Conservation (phyloP, 2,329 filamentous ascomycete genomes). For the Aspergillus bombycis region DNA sequence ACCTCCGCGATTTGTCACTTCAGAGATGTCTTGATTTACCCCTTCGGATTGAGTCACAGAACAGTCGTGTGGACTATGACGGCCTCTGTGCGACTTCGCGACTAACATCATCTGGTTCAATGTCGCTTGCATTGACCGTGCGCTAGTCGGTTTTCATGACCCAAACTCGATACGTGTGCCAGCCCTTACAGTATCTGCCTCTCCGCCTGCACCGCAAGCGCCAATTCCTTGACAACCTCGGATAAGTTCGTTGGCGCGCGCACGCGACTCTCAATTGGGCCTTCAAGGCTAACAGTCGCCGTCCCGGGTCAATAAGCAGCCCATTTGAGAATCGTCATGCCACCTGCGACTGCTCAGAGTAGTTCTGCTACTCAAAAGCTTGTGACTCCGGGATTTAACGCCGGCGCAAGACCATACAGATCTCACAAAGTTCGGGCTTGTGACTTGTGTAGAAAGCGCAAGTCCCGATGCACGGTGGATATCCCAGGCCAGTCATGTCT, state of each 20-base stretch:
- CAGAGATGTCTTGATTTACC: background rate
- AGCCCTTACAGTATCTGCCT: background rate
- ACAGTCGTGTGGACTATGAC: conserved; percentile 5
- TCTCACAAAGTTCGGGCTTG: conserved; percentile 66
- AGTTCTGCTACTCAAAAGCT: conserved; percentile 34
- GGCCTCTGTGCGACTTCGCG: background rate
- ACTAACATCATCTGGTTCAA: conserved; percentile 8
- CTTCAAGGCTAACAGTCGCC: background rate
- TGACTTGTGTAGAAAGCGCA: conserved; percentile 62
- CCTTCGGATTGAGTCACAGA: background rate
- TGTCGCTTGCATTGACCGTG: conserved; percentile 9
- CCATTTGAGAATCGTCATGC: conserved; percentile 25
- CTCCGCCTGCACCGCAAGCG: conserved; percentile 3
- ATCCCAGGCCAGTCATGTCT: conserved; percentile 57
- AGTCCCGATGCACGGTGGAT: conserved; percentile 64
- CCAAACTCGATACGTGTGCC: background rate
- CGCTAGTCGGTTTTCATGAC: conserved; percentile 5
- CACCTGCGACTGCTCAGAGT: conserved; percentile 33
- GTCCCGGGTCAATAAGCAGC: background rate
- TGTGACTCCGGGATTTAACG: conserved; percentile 42
- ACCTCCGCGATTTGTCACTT: background rate
- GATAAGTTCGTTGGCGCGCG: background rate
- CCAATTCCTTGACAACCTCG: background rate
- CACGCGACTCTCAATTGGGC: background rate
- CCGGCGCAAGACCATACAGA: conserved; percentile 58